Base-by-base conservation (phyloP, 208 protist genomes). In the Leishmania major region DNA sequence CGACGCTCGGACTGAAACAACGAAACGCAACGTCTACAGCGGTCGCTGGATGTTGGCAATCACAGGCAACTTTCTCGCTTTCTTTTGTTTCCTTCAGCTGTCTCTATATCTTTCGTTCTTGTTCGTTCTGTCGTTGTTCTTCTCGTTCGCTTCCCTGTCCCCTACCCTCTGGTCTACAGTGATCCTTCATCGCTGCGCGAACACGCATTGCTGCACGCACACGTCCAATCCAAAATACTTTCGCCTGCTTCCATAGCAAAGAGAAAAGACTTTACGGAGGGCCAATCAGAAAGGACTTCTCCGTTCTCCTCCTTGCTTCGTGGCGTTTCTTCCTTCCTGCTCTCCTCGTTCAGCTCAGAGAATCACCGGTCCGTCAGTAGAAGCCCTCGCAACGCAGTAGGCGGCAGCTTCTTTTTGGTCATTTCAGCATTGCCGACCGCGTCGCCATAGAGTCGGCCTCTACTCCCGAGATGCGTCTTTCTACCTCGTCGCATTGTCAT, bases 401-500 rank as follows among this genome's bases (percentile, higher is more conserved):
- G 40, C 49, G 43, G 28, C 37, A 3, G 69, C 43, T 73, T 3
- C 28, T 28, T 72, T 72, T 73, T 2, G 28, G 17, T 53, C 0
- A 51, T 6, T 53, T 45, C 40, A 53, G 22, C 22, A 5, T 47
- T 51, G 25, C 40, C 3, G 49, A 73, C 25, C 7, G 3, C 53
- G 25, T 67, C 72, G 17, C 17, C 31, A 5, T 43, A 35, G 15
- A 28, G 37, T 45, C 19, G 19, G 0, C 4, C 19, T 75, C 35
- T 59, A 4, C 19, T 15, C 47, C 43, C 53, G n/a, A 25, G 5
- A 84, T 85, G 82, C 82, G 60, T n/a, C 35, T 69, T 19, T 75
- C n/a, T 25, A 60, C 76, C 6, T 69, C 77, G 0, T 49, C 55
- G 2, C 47, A 75, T 13, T 37, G 35, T 37, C 70, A 69, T 17